Evolutionary conservation across 2,329 filamentous ascomycete species (phyloP), one percentile per base, ranked within the genome.

Genomic region (Sarocladium kiliense): DNA sequence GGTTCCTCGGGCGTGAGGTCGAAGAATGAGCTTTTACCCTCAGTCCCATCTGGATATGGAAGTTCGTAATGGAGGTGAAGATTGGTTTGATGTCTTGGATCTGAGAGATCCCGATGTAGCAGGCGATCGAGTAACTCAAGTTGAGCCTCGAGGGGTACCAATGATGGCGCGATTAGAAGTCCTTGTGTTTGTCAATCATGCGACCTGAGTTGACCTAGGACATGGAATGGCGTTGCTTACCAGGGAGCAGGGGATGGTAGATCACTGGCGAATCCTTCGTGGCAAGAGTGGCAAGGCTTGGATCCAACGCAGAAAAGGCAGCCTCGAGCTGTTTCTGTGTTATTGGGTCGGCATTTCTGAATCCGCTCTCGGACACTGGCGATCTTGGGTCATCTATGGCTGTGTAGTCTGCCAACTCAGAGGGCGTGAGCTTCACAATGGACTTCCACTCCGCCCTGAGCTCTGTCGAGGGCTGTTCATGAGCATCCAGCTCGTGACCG

Each of bases 61-160:
- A 96, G 68, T 30, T 84, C 66, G 69, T 93, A 90, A 71, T 95
- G 89, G 1, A 91, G 77, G 70, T 95, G 88, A n/a, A 97, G 75
- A 69, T 97, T 99, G 54, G 92, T 97, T 65, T 88, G 82, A 67
- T 97, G 91, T 3, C 74, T 67, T 2, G 85, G 82, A 60, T 88
- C 82, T 58, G 85, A 84, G 16, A 96, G 80, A 68, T 96, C 88
- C 23, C 77, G 80, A 71, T 95, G 89, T 27, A 97, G 76, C 59
- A 96, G 79, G 55, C 82, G 84, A 44, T 83, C 82, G 4, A 97
- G 78, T 2, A 97, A 77, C 36, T 75, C 72, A 57, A 78, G 74
- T 68, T 99, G 94, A 14, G 89, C 76, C 5, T 74, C 64, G 16
- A 81, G 78, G 3, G 91, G 86, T 10, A 97, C 73, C 9, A 97